A percentile compares a stretch with the other conserved stretches of the same genome.
Conservation (phyloP, 768 basidiomycete species). For the Suillus hirtellus region DNA sequence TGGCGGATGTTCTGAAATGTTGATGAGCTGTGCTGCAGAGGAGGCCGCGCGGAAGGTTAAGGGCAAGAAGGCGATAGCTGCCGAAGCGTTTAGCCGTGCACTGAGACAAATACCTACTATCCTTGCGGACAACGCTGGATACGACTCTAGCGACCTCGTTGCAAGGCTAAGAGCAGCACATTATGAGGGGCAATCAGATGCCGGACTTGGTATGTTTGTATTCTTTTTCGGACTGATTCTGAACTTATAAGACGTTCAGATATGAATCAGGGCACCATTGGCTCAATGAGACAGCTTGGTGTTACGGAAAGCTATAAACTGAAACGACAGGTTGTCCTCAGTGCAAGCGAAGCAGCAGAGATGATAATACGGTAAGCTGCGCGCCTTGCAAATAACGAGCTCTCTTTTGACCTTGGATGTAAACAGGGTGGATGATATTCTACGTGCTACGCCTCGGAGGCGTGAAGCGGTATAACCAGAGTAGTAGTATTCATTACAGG, state of each 20-base stretch:
- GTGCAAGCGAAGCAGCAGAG: conserved; percentile 96
- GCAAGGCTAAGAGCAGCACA: conserved; percentile 89
- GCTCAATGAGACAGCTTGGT: conserved; percentile 87
- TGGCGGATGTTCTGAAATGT: conserved; percentile 97
- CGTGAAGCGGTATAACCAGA: conserved; percentile 69
- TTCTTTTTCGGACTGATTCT: not conserved
- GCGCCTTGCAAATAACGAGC: not conserved
- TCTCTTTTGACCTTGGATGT: conserved; percentile 13
- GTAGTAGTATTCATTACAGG: not conserved
- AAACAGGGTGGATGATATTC: conserved; percentile 85
- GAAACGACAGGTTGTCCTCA: conserved; percentile 91
- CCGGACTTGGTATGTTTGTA: conserved; percentile 74
- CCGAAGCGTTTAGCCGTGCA: conserved; percentile 87
- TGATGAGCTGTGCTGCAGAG: conserved; percentile 94
- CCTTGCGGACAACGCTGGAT: conserved; percentile 96
- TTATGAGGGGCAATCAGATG: conserved; percentile 83
- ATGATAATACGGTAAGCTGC: conserved; percentile 88
- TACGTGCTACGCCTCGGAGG: conserved; percentile 83
- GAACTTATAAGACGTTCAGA: conserved; percentile 29
- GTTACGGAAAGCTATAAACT: conserved; percentile 97
- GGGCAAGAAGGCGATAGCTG: conserved; percentile 95
- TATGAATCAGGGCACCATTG: not conserved
- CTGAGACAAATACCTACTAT: conserved; percentile 95
- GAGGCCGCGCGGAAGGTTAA: conserved; percentile 80
- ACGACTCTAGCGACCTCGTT: conserved; percentile 96